These are phyloP conservation scores for Ophiostoma australiae DNA, from an alignment of 2,329 filamentous ascomycete genomes.

Conservation along the genomic window DNA sequence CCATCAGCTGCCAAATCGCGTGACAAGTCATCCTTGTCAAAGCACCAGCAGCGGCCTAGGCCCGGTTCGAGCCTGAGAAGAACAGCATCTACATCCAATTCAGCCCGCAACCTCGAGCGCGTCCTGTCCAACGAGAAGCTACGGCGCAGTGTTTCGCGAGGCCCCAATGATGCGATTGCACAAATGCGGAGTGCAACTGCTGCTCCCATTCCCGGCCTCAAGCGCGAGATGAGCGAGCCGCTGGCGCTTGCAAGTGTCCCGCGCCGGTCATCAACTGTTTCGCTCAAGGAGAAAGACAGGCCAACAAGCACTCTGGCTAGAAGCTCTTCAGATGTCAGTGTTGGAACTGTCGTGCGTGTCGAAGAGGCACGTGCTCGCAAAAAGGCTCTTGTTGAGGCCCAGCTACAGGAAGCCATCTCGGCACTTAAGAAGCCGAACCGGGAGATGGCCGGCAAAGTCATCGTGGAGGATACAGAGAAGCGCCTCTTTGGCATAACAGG, in stretches of 20 bases:
- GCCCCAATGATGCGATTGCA: constrained; percentile 54
- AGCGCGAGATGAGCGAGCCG: constrained; percentile 63
- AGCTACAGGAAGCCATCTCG: constrained; percentile 68
- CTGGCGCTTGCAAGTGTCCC: constrained; percentile 42
- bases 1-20: constrained; percentile 15
- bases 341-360: constrained; percentile 36
- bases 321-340: constrained; percentile 31
- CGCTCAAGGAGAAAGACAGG: constrained; percentile 41
- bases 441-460: constrained; percentile 59
- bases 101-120: constrained; percentile 52
- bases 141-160: constrained; percentile 52
- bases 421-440: constrained; percentile 72
- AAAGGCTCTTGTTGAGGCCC: constrained; percentile 62
- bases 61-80: constrained; percentile 6
- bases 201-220: constrained; percentile 55
- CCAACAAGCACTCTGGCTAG: constrained; percentile 36
- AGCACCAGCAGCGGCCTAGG: neutral
- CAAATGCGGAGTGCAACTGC: constrained; percentile 66
- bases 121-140: constrained; percentile 57
- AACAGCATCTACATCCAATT: constrained; percentile 43
- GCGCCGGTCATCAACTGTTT: constrained; percentile 31
- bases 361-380: constrained; percentile 57
- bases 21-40: constrained; percentile 28
- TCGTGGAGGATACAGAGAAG: constrained; percentile 63
- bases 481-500: constrained; percentile 45